phyloP scores from a whole-genome alignment of 2,329 filamentous ascomycete genomes.

The Verticillium klebahnii region DNA sequence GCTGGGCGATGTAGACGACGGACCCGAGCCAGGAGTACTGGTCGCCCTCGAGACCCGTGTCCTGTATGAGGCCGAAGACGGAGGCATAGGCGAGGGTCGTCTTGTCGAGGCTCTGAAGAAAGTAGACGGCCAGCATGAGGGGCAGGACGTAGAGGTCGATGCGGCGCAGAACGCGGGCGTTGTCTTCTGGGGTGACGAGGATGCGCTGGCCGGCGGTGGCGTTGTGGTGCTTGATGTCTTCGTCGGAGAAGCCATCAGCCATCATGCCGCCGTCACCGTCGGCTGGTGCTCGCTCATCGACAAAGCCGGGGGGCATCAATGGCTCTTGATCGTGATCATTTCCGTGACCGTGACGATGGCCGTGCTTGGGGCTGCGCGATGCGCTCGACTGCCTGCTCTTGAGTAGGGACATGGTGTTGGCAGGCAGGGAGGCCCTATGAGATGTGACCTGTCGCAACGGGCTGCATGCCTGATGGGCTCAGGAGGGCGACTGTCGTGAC shows the following conservation, averaged over 20 bases:
- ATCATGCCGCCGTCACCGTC: not conserved
- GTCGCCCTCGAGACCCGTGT: conserved; percentile 50
- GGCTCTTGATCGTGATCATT: not conserved
- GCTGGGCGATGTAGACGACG: conserved; percentile 55
- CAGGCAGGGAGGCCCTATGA: too few species aligned
- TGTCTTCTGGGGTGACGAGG: conserved; percentile 25
- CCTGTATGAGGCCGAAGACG: conserved; percentile 57
- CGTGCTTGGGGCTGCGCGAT: not conserved
- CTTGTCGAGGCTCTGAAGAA: conserved; percentile 43
- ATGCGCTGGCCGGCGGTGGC: conserved; percentile 17
- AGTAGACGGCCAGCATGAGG: conserved; percentile 55
- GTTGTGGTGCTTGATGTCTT: not conserved
- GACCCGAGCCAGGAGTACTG: conserved; percentile 59
- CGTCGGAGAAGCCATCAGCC: not conserved
- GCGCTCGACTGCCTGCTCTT: not conserved
- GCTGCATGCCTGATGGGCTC: too few species aligned
- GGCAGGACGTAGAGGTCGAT: conserved; percentile 36
- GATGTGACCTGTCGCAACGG: too few species aligned
- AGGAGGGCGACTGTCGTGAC: too few species aligned
- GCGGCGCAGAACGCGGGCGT: conserved; percentile 27
- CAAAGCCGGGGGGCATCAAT: not conserved
- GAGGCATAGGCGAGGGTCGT: conserved; percentile 43
- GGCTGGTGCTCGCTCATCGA: not conserved
- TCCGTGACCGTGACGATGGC: not conserved
- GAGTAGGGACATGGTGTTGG: not conserved